Conservation (phyloP, 257 asterid genomes). For the Knoxia roxburghii region DNA sequence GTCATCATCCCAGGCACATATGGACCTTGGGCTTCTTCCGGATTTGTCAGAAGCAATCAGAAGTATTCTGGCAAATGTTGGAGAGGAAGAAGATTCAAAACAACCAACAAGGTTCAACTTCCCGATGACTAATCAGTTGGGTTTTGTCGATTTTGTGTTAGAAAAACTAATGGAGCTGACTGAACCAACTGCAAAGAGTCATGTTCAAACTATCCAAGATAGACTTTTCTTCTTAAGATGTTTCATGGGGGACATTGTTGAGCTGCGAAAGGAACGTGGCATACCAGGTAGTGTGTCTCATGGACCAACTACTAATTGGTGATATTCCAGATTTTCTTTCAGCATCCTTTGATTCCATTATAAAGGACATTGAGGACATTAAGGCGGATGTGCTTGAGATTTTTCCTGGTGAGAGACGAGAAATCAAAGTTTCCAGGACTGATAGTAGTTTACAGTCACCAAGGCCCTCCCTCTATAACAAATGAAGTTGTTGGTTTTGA, state of each 20-base stretch:
- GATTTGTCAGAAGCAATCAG: not conserved
- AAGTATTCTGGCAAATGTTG: not conserved
- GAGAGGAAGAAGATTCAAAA: not conserved
- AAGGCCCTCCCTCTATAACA: not conserved
- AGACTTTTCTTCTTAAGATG: not conserved
- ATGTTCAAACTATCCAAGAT: not conserved
- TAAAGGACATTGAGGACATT: not conserved
- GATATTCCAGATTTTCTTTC: not conserved
- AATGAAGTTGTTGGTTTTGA: not conserved
- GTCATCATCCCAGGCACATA: not conserved
- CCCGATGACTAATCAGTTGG: not conserved
- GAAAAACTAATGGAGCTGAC: not conserved
- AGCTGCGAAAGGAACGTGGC: not conserved
- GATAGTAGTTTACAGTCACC: not conserved
- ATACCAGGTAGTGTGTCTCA: not conserved
- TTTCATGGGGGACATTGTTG: not conserved
- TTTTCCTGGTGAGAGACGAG: not conserved
- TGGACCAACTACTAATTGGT: not conserved
- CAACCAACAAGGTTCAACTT: not conserved
- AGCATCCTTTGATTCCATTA: not conserved
- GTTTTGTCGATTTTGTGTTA: not conserved
- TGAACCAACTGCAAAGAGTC: not conserved
- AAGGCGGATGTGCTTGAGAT: not conserved
- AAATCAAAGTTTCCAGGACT: not conserved
- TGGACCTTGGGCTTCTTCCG: not conserved